Percentiles rank a stretch among this genome's conserved stretches.
Conservation (phyloP, 257 asterid genomes). For the Cordia subcordata region DNA sequence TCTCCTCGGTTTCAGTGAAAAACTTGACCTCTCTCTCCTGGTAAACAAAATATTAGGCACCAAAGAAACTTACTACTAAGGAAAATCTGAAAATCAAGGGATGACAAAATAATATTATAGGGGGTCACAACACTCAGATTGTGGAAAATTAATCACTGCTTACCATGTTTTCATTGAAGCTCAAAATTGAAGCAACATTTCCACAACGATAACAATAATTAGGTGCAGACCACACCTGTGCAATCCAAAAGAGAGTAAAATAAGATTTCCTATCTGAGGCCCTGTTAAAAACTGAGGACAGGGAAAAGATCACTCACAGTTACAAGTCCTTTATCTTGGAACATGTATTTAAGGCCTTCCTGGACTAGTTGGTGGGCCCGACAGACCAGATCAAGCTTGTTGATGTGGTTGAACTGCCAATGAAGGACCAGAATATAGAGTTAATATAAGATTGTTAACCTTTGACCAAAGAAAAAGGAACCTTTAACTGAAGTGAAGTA, state of each 20-base stretch:
- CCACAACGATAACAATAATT: constrained; percentile 98
- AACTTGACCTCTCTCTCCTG: constrained; percentile 87
- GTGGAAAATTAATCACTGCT: neutral
- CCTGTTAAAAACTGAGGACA: constrained; percentile 1
- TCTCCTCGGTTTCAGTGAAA: constrained; percentile 83
- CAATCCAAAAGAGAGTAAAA: constrained; percentile 8
- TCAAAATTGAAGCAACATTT: constrained; percentile 92
- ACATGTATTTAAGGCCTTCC: constrained; percentile 97
- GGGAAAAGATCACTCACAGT: constrained; percentile 60
- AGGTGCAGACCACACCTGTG: constrained; percentile 99
- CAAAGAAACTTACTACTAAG: neutral
- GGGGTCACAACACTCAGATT: too few relatives aligned
- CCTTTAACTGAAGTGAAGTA: neutral
- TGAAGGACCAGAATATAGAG: constrained; percentile 1
- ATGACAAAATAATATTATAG: too few relatives aligned
- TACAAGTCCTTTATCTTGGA: constrained; percentile 97
- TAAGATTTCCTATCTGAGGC: neutral
- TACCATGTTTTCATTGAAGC: constrained; percentile 98
- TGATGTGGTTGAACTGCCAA: constrained; percentile 91
- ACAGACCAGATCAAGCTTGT: constrained; percentile 91
- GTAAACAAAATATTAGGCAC: neutral
- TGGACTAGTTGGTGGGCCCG: constrained; percentile 99
- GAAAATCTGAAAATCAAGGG: too few relatives aligned
- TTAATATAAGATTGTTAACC: constrained; percentile 9
- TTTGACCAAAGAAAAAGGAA: too few relatives aligned